phyloP scores from a whole-genome alignment of 1,284 basidiomycete genomes.

The Tranzscheliella williamsii region DNA sequence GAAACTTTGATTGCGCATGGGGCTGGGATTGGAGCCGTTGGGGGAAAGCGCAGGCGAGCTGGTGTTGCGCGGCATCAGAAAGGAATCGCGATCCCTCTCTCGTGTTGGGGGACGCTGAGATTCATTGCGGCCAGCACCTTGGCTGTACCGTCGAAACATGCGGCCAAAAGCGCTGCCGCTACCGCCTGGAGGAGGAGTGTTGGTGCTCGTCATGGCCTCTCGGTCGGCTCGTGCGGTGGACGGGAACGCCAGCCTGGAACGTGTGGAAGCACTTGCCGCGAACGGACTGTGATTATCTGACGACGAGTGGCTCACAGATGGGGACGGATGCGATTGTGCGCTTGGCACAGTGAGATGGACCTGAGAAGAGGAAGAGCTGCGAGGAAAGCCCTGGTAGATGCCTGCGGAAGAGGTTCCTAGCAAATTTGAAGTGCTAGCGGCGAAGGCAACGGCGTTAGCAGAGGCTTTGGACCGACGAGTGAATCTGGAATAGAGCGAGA shows the following conservation, averaged over 20 bases:
- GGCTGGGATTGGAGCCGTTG: slow-evolving; percentile 9
- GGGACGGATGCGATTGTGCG: slow-evolving; percentile 1
- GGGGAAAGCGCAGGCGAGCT: slow-evolving; percentile 18
- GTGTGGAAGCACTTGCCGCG: too few species aligned
- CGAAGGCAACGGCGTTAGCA: slow-evolving; percentile 13
- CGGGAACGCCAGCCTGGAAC: too few species aligned
- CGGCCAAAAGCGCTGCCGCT: slow-evolving; percentile 41
- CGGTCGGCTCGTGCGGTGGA: too few species aligned
- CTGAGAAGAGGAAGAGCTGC: slow-evolving; percentile 29
- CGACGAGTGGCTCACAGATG: slow-evolving; percentile 4
- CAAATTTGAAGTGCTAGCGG: slow-evolving; percentile 33
- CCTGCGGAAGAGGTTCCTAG: slow-evolving; percentile 5
- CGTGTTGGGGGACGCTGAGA: slow-evolving; percentile 15
- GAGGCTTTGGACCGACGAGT: slow-evolving; percentile 16
- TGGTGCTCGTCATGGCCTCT: slow-evolving; percentile 15
- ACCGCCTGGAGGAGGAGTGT: not conserved
- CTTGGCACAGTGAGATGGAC: slow-evolving; percentile 2
- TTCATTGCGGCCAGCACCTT: slow-evolving; percentile 19
- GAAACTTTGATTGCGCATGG: not conserved
- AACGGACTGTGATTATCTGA: not conserved
- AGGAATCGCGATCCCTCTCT: slow-evolving; percentile 7
- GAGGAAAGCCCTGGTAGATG: slow-evolving; percentile 11
- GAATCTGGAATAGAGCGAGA: slow-evolving; percentile 13
- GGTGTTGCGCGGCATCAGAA: slow-evolving; percentile 17
- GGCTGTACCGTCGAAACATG: slow-evolving; percentile 53